A percentile compares a stretch with the other conserved stretches of the same genome.
phyloP scores from a whole-genome alignment of 2,329 filamentous ascomycete genomes.

The Neonectria hederae region DNA sequence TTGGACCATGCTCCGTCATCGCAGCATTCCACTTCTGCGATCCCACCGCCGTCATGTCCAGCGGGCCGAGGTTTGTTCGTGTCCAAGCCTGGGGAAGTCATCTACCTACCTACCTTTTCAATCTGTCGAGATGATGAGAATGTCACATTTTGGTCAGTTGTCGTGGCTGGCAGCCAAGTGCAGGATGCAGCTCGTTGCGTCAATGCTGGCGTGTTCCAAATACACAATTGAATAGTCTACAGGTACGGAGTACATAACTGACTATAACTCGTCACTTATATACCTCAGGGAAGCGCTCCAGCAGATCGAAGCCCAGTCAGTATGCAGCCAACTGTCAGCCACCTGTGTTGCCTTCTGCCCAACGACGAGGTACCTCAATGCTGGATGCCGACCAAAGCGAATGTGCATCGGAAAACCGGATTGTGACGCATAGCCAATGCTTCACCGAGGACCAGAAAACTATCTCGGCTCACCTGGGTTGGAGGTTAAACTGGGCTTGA shows the following conservation, averaged over 20 bases:
- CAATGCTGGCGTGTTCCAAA: neutral
- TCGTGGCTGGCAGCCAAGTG: neutral
- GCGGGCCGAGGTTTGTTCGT: neutral
- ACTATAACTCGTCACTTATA: neutral
- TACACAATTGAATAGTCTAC: neutral
- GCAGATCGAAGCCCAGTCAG: neutral
- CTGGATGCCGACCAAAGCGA: neutral
- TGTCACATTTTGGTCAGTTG: neutral
- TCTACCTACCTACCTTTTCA: neutral
- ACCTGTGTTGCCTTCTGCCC: neutral
- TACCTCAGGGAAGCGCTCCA: neutral
- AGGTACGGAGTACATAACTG: neutral
- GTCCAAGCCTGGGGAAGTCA: neutral
- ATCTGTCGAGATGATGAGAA: neutral
- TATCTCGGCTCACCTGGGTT: neutral
- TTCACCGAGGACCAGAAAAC: neutral
- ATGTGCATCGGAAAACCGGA: neutral
- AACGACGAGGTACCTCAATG: neutral
- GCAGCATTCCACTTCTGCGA: neutral
- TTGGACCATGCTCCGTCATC: conserved; percentile 14
- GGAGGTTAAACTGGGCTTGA: neutral
- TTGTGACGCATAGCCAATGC: neutral
- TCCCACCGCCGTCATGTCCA: neutral
- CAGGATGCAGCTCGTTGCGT: neutral
- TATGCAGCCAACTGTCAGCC: neutral